Evolutionary conservation across 805 yeast genomes (phyloP), one percentile per base, ranked within the genome.

Genomic region (Huiozyma naganishii): DNA sequence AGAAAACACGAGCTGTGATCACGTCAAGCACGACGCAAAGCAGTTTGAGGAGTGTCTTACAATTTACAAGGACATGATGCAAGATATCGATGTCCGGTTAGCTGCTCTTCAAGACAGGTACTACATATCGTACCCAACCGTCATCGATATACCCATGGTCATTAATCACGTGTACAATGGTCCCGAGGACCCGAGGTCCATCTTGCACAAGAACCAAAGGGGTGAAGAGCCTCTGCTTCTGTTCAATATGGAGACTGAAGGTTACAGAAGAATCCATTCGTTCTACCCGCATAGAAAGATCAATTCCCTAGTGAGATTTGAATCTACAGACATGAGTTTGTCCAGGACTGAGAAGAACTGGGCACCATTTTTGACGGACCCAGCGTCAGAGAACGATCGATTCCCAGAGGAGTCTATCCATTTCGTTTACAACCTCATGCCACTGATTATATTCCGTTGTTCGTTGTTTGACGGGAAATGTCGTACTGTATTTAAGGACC

Each of bases 31-130:
- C 10, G 29, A 37, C 23, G 11, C 9, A 10, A 12, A 9, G 7
- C 11, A 23, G 6, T 36, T 59, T 12, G 53, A 55, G 10, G 38
- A 48, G 6, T 52, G 59, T 52, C 55, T 49, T 11, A 53, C 53
- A 1, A 46, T 51, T 6, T 36, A 37, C 27, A 39, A 43, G 36
- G 55, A 17, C 42, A 41, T 10, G 41, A 42, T 38, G 53, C 63
- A 52, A 7, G 42, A 48, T 11, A 38, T 43, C 4, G 39, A 44
- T 9, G 32, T 41, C 36, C 37, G 41, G 33, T 41, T 29, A 12
- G 47, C 44, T 7, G 40, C 36, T 6, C 32, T 51, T 10, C 27
- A 47, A 1, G 34, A 36, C 6, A 43, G 34, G 30, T 46, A 48
- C 36, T 42, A 17, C 11, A 30, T 48, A 5, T 44, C 42, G 2